phyloP scores from a whole-genome alignment of 2,329 filamentous ascomycete species.

The Exserohilum rostratum region DNA sequence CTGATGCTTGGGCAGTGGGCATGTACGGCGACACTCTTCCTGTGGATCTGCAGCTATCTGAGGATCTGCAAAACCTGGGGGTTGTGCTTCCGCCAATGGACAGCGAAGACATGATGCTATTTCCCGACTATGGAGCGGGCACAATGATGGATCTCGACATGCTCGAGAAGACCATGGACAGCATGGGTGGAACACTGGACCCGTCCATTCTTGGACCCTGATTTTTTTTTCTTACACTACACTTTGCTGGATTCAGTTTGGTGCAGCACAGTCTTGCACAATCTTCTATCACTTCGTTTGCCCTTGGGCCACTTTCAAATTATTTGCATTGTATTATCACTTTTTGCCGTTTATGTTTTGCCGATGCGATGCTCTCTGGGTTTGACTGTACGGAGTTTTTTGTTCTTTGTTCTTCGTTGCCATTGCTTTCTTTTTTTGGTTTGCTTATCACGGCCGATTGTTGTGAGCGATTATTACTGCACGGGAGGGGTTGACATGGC shows the following conservation, averaged over 20 bases:
- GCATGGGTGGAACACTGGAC: slow-evolving; percentile 30
- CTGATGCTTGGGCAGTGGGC: slow-evolving; percentile 39
- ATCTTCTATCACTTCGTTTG: neutral
- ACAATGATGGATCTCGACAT: slow-evolving; percentile 43
- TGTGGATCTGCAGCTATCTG: slow-evolving; percentile 39
- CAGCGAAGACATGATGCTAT: slow-evolving; percentile 45
- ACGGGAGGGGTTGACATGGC: neutral
- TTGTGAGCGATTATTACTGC: neutral
- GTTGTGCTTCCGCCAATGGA: slow-evolving; percentile 42
- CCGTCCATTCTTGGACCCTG: slow-evolving; percentile 19
- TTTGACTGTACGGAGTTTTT: neutral
- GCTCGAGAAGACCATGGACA: slow-evolving; percentile 42
- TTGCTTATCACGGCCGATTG: neutral
- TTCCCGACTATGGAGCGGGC: slow-evolving; percentile 32
- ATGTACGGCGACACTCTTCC: slow-evolving; percentile 37
- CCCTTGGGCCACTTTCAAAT: slow-evolving; percentile 1
- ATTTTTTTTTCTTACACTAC: neutral
- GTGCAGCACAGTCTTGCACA: too few species aligned
- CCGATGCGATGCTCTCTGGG: neutral
- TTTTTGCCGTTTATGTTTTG: neutral
- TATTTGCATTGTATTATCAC: slow-evolving; percentile 5
- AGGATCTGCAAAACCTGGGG: slow-evolving; percentile 40
- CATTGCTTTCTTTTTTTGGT: neutral
- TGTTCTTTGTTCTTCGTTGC: neutral
- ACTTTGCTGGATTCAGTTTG: too few species aligned